Percentiles rank a stretch among this genome's conserved stretches.
phyloP scores from a whole-genome alignment of 2,329 filamentous ascomycete species.

The Nakataea oryzae region DNA sequence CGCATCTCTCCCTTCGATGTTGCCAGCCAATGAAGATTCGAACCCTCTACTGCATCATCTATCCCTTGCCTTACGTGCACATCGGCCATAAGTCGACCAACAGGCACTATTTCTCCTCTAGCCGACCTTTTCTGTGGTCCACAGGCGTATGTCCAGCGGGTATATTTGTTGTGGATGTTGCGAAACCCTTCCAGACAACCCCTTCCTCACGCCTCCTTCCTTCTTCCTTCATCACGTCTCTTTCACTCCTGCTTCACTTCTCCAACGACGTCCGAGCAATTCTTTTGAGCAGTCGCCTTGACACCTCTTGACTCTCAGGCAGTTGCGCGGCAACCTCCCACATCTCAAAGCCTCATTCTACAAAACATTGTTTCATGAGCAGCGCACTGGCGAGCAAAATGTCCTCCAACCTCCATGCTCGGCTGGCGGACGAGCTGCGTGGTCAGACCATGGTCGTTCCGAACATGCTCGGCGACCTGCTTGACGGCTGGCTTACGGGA shows the following conservation, averaged over 20 bases:
- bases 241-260: no score
- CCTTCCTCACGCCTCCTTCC: neutral
- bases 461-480: neutral
- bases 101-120: neutral
- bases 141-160: no score
- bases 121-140: neutral
- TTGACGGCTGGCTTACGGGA: slow-evolving; percentile 1
- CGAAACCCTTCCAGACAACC: neutral
- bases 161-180: neutral
- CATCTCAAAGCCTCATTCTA: neutral
- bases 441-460: slow-evolving; percentile 4
- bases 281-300: no score
- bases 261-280: neutral
- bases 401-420: neutral
- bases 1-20: no score
- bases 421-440: neutral
- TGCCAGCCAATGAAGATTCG: no score
- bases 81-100: neutral
- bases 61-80: neutral
- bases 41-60: neutral
- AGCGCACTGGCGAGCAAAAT: slow-evolving; percentile 4
- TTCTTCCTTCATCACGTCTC: neutral
- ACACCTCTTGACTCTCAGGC: neutral
- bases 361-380: neutral
- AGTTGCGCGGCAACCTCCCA: neutral